Evolutionary conservation across 352 stramenopile genomes (phyloP).

Genomic region (Aphanomyces astaci): DNA sequence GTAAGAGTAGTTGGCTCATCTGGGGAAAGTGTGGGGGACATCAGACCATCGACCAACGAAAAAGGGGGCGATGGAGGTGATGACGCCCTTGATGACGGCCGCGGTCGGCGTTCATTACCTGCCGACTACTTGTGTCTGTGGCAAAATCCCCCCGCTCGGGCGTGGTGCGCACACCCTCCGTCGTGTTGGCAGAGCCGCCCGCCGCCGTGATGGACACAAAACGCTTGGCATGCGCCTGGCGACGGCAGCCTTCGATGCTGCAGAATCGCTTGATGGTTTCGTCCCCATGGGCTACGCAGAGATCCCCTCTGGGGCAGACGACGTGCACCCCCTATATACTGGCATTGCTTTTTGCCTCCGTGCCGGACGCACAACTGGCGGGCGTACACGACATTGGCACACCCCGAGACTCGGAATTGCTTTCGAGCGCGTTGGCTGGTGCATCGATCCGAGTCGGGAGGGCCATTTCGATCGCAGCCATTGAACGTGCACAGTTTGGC

Average conservation of each 20-base stretch:
- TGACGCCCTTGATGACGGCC: background rate
- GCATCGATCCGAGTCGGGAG: conserved; percentile 1
- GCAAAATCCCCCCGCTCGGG: conserved; percentile 52
- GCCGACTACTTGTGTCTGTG: conserved; percentile 46
- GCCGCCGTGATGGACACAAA: conserved; percentile 65
- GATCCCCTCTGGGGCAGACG: background rate
- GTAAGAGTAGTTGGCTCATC: background rate
- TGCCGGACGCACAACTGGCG: conserved; percentile 18
- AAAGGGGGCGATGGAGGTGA: background rate
- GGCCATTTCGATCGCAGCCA: background rate
- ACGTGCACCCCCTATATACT: background rate
- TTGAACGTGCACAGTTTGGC: conserved; percentile 7
- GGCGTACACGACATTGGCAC: conserved; percentile 16
- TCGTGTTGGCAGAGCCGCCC: conserved; percentile 58
- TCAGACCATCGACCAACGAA: background rate
- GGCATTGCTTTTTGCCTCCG: conserved; percentile 6
- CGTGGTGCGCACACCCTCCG: conserved; percentile 65
- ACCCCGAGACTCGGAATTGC: background rate
- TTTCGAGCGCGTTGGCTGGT: background rate
- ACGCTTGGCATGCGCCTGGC: conserved; percentile 2
- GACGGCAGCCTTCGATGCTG: background rate
- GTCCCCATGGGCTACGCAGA: background rate
- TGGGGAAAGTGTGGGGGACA: too few species aligned
- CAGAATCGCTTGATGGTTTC: conserved; percentile 3
- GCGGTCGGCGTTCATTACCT: background rate